Evolutionary conservation across 306 rosid genomes (phyloP), one percentile per base, ranked within the genome.

Genomic region (Hippophae gyantsensis): DNA sequence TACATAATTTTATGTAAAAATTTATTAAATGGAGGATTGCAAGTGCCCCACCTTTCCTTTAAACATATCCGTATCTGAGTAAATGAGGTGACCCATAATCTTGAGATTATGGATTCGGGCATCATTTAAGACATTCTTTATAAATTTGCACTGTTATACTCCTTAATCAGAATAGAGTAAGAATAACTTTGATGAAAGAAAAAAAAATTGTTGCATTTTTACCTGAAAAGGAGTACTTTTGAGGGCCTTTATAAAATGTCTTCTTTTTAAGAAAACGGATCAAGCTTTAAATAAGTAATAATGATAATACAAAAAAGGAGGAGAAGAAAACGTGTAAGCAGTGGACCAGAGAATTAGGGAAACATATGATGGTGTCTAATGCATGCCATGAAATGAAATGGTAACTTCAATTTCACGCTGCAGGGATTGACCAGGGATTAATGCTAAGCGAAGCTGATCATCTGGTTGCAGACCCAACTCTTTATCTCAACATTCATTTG

Each of bases 321-420:
- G 10, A 42, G 14, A 5, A 27, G 46, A 23, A 57, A 52, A 52
- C 42, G 46, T 59, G 23, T 42, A n/a, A 10, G 56, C 3, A 48
- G 55, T 49, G 26, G 54, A 69, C 68, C 52, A 78, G 69, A 78
- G 69, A 62, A 11, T 49, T 60, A 69, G 63, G 58, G 43, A 69
- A 69, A 27, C 38, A 25, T 72, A 84, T 78, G 53, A 78, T 78
- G 74, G 78, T 76, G 85, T 81, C 82, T 27, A 58, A 69, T 72
- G 76, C 71, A 69, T 73, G 78, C 84, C 72, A 71, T 49, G 12
- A 42, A 18, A 18, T 18, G 23, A 18, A 56, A 57, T 50, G 46
- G 43, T 69, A 58, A 67, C 92, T 79, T 77, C 62, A 32, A 45
- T 63, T 12, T 43, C 64, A 74, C 69, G 64, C 70, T 45, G 54